Conservation (phyloP, 164 flowering plant genomes). For the Macadamia integrifolia region DNA sequence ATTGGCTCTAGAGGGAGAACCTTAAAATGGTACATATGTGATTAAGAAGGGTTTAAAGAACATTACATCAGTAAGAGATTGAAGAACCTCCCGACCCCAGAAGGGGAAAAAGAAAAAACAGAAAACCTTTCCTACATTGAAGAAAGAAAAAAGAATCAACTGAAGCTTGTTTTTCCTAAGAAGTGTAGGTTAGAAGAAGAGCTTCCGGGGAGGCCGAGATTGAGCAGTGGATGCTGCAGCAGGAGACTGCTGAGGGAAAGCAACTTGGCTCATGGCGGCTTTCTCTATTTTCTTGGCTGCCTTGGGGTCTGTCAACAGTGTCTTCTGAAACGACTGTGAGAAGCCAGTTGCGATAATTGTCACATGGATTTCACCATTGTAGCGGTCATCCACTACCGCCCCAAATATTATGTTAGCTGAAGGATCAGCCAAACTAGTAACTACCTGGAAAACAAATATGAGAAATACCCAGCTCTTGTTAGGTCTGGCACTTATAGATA, state of each 20-base stretch:
- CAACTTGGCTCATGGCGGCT: slow-evolving; percentile 35
- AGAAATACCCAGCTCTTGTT: too few relatives aligned
- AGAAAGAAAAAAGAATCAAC: background rate
- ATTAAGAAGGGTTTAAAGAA: background rate
- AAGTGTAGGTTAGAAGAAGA: slow-evolving; percentile 47
- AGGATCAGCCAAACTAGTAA: slow-evolving; percentile 98
- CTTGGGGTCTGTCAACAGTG: slow-evolving; percentile 64
- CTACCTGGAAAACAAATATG: slow-evolving; percentile 58
- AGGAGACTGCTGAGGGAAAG: slow-evolving; percentile 30
- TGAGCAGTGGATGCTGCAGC: slow-evolving; percentile 24
- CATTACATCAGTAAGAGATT: background rate
- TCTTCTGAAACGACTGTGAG: slow-evolving; percentile 90
- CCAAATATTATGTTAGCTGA: slow-evolving; percentile 97
- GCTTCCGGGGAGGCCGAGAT: slow-evolving; percentile 47
- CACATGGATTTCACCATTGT: slow-evolving; percentile 90
- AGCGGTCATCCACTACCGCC: slow-evolving; percentile 95
- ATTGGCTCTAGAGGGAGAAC: too few relatives aligned
- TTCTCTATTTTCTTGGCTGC: slow-evolving; percentile 54
- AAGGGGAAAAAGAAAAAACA: background rate
- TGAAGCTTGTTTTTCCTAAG: background rate
- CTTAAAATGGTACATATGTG: too few relatives aligned
- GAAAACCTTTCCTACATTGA: background rate
- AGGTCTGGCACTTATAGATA: too few relatives aligned
- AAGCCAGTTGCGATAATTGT: slow-evolving; percentile 96
- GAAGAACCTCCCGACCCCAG: background rate